Evolutionary conservation across 768 basidiomycete species (phyloP).

Genomic region (Auricularia heimuer): DNA sequence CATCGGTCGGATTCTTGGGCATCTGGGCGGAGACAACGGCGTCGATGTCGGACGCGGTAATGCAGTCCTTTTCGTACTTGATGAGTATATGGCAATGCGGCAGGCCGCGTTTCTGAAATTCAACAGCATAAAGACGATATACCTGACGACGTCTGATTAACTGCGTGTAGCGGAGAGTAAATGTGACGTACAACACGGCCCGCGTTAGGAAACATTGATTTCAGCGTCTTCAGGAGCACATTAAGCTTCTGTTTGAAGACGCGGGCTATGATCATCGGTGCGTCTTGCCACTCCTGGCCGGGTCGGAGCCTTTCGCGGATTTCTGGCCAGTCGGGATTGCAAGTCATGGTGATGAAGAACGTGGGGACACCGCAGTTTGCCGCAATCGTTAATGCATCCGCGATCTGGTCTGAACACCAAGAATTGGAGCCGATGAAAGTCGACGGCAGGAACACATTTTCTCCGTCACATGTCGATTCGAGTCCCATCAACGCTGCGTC

Average conservation of each 20-base stretch:
- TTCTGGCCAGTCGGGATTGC: slow-evolving; percentile 33
- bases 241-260: slow-evolving; percentile 27
- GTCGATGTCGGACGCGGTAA: slow-evolving; percentile 21
- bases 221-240: slow-evolving; percentile 17
- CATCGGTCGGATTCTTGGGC: slow-evolving; percentile 18
- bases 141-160: background rate
- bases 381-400: slow-evolving; percentile 29
- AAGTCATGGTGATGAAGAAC: slow-evolving; percentile 28
- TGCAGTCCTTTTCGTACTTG: slow-evolving; percentile 19
- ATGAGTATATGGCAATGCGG: slow-evolving; percentile 34
- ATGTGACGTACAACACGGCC: slow-evolving; percentile 10
- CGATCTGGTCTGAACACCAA: slow-evolving; percentile 27
- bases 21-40: slow-evolving; percentile 26
- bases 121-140: slow-evolving; percentile 26
- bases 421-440: too few species aligned
- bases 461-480: too few species aligned
- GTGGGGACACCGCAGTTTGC: slow-evolving; percentile 2
- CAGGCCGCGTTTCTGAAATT: slow-evolving; percentile 34
- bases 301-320: slow-evolving; percentile 19
- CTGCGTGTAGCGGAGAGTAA: too few species aligned
- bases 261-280: slow-evolving; percentile 25
- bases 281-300: slow-evolving; percentile 26
- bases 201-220: slow-evolving; percentile 23
- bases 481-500: too few species aligned
- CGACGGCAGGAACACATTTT: too few species aligned